Evolutionary conservation across 148 eudicot genomes (phyloP).

Genomic region (Beta vulgaris): DNA sequence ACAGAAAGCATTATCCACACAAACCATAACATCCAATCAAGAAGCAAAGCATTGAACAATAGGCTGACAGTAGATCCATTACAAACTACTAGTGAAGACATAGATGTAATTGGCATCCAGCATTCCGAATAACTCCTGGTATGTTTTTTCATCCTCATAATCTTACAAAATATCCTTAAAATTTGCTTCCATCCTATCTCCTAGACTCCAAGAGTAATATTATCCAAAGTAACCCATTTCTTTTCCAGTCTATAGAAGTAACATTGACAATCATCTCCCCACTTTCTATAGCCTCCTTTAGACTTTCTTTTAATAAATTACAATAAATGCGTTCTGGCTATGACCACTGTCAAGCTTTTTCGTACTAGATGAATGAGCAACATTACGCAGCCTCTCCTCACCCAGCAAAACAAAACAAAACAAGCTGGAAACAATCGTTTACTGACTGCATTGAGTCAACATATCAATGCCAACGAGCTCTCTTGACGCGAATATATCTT

Average conservation of each 20-base stretch:
- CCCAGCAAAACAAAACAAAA: background rate
- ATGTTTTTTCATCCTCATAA: background rate
- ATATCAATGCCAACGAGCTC: too few relatives aligned
- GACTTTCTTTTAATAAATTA: background rate
- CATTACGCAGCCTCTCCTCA: background rate
- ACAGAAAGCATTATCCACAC: too few relatives aligned
- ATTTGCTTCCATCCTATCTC: background rate
- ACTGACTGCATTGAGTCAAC: background rate
- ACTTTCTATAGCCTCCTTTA: background rate
- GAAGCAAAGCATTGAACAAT: background rate
- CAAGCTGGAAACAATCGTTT: background rate
- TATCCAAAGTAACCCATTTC: background rate
- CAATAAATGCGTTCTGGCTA: background rate
- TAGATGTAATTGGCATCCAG: background rate
- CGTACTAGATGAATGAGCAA: background rate
- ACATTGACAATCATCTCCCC: background rate
- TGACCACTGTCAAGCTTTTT: background rate
- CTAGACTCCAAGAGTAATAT: background rate
- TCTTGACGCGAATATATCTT: background rate
- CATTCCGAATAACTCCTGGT: background rate
- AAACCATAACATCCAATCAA: background rate
- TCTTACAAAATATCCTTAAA: background rate
- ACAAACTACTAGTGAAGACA: background rate
- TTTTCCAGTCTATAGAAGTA: background rate
- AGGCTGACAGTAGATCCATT: background rate